Base-by-base conservation (phyloP, 2,329 filamentous ascomycete species). In the Zalaria obscura region DNA sequence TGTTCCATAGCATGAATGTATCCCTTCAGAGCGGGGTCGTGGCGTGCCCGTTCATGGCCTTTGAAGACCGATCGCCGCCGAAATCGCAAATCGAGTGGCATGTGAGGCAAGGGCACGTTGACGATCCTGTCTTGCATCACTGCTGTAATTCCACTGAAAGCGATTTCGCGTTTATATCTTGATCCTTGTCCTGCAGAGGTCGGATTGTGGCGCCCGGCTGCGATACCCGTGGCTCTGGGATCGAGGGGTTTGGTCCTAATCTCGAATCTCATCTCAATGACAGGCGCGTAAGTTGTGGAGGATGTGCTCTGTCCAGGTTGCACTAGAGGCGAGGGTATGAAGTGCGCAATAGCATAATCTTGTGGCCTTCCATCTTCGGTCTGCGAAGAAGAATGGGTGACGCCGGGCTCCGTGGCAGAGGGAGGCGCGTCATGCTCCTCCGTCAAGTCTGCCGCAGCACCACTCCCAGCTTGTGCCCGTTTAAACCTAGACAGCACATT, bases 71-170 rank as follows among this genome's bases (percentile, higher is more conserved):
- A n/a, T 9, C 39, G 38, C 8, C 42, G 29, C 29, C 29, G 27
- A 29, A 48, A 42, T 11, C 28, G 36, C 3, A 48, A 4, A 27
- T 48, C 46, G 25, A 40, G 40, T n/a, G 41, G 9, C 7, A 36
- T 25, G 5, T 40, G 35, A 2, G 46, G 46, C 34, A 48, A 32
- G 25, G 11, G 18, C 8, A 43, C 8, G 7, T 42, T 26, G 18
- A 40, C 28, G 8, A 35, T 18, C 9, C 46, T 32, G 5, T 40
- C 29, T 6, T 28, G n/a, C 18, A 46, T 6, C 3, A 26, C 34
- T 10, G 44, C 43, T 4, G 28, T 10, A 27, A 48, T 42, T 1
- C 36, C 29, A 4, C 6, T 26, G 10, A 48, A 36, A 10, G 18
- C 35, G 7, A 45, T 37, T 18, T 33, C 38, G 4, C n/a, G 28